phyloP scores from a whole-genome alignment of 352 stramenopile genomes.

The Pythium folliculosum region DNA sequence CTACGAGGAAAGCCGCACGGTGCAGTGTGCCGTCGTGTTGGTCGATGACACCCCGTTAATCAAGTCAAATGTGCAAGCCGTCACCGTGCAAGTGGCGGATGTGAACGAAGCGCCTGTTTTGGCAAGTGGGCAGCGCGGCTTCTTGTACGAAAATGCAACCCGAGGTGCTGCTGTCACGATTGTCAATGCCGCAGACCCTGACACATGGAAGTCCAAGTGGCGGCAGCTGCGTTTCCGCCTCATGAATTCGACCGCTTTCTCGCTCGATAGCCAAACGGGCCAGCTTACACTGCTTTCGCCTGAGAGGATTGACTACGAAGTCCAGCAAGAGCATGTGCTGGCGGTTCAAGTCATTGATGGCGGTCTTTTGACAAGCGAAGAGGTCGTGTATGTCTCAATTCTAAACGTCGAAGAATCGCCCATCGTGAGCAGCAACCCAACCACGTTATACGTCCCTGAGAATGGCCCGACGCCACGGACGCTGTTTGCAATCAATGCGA shows the following conservation, averaged over 20 bases:
- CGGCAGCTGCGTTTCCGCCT: constrained; percentile 23
- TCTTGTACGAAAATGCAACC: constrained; percentile 24
- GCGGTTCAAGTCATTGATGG: constrained; percentile 34
- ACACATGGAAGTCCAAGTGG: constrained; percentile 20
- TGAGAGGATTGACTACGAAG: constrained; percentile 33
- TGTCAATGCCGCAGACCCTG: constrained; percentile 22
- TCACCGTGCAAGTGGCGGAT: constrained; percentile 24
- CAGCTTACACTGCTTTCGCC: constrained; percentile 16
- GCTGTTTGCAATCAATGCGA: constrained; percentile 44
- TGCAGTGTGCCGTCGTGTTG: constrained; percentile 20
- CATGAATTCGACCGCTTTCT: constrained; percentile 21
- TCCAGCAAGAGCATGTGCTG: constrained; percentile 30
- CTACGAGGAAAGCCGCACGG: constrained; percentile 23
- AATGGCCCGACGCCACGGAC: constrained; percentile 42
- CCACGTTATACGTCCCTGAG: constrained; percentile 23
- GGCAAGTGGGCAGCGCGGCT: constrained; percentile 20
- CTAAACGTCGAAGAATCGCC: constrained; percentile 33
- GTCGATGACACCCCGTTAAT: constrained; percentile 17
- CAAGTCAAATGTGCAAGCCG: constrained; percentile 12
- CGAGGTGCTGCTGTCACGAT: constrained; percentile 21
- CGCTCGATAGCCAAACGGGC: constrained; percentile 15
- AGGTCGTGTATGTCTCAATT: constrained; percentile 31
- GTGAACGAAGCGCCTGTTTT: constrained; percentile 30
- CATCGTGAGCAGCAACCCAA: background rate
- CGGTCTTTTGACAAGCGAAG: constrained; percentile 27